Percentiles rank a stretch among this genome's conserved stretches.
Conservation (phyloP, 2,329 filamentous ascomycete species). For the Fusarium dlaminii region DNA sequence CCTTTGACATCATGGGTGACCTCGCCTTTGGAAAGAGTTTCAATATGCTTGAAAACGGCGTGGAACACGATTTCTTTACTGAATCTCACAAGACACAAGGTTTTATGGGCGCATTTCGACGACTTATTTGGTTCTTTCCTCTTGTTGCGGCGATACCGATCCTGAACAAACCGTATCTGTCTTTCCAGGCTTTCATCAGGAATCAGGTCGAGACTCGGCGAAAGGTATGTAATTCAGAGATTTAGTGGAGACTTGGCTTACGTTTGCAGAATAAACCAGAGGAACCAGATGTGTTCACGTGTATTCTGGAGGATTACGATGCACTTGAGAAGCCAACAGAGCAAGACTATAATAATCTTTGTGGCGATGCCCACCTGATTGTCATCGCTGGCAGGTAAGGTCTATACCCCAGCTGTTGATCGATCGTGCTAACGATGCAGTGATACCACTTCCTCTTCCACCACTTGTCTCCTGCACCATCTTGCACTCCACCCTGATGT, state of each 20-base stretch:
- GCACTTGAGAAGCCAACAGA: neutral
- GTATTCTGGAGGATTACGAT: conserved; percentile 9
- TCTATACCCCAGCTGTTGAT: too few species aligned
- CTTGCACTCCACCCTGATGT: neutral
- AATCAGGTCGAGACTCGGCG: neutral
- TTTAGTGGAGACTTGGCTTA: neutral
- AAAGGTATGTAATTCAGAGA: conserved; percentile 2
- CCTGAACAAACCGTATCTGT: neutral
- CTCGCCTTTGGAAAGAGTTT: conserved; percentile 30
- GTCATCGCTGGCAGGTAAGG: conserved; percentile 13
- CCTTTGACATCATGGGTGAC: conserved; percentile 29
- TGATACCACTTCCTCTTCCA: conserved; percentile 23
- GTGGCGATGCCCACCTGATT: neutral
- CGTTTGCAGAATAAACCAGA: neutral
- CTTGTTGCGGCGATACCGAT: neutral
- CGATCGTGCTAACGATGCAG: too few species aligned
- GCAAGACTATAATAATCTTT: neutral
- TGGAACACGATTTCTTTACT: neutral
- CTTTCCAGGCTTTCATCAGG: neutral
- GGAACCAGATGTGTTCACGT: conserved; percentile 5
- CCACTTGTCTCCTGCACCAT: conserved; percentile 10
- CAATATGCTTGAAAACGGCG: conserved; percentile 4
- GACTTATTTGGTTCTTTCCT: neutral
- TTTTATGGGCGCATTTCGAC: neutral
- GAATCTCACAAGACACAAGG: neutral